Percentiles rank a stretch among this genome's conserved stretches.
phyloP scores from a whole-genome alignment of 2,329 filamentous ascomycete genomes.

The Clonostachys sp. region DNA sequence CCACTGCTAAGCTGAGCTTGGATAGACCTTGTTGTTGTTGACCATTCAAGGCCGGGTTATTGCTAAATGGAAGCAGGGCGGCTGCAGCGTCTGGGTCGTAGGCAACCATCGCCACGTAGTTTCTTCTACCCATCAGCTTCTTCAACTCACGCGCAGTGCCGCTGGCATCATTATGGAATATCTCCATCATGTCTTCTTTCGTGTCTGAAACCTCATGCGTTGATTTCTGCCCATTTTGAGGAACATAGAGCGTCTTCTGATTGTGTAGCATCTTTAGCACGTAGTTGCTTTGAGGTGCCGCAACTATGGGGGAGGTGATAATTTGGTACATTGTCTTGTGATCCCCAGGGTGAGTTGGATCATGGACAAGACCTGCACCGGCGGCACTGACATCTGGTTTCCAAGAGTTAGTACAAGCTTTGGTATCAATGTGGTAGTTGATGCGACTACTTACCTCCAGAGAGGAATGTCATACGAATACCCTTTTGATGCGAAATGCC shows the following conservation, averaged over 20 bases:
- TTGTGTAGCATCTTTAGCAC: constrained; percentile 94
- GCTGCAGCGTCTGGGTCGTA: constrained; percentile 80
- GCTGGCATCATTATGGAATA: constrained; percentile 90
- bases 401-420: not conserved
- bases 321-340: constrained; percentile 99
- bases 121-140: constrained; percentile 87
- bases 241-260: constrained; percentile 88
- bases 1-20: constrained; percentile 82
- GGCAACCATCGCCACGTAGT: constrained; percentile 90
- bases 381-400: constrained; percentile 74
- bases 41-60: constrained; percentile 25
- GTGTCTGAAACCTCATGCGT: constrained; percentile 78
- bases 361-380: constrained; percentile 90
- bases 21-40: constrained; percentile 40
- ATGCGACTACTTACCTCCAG: constrained; percentile 58
- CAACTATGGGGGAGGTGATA: constrained; percentile 89
- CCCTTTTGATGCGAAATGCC: constrained; percentile 94
- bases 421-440: not conserved
- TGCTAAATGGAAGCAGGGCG: constrained; percentile 27
- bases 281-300: constrained; percentile 78
- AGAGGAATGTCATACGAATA: constrained; percentile 94
- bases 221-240: constrained; percentile 76
- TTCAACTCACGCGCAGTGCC: constrained; percentile 80
- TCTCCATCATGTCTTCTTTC: constrained; percentile 99
- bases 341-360: constrained; percentile 83